Evolutionary conservation across 2,329 filamentous ascomycete genomes (phyloP), one percentile per base, ranked within the genome.

Genomic region (Neopestalotiopsis clavispora): DNA sequence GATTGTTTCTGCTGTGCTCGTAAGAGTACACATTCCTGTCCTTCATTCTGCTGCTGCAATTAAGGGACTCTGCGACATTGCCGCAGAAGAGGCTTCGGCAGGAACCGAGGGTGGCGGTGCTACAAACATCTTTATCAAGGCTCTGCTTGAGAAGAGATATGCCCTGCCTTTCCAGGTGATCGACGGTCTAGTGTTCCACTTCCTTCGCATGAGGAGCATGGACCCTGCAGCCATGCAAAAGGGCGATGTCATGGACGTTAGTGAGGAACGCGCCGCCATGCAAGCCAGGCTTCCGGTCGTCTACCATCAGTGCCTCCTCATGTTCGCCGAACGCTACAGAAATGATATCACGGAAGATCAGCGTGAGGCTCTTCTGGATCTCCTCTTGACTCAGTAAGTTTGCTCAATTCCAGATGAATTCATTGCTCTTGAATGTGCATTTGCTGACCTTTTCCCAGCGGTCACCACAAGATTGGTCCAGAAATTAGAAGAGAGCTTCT

Each of bases 291-390:
- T 98, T 72, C 96, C 97, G 0, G 94, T 99, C 7, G 90, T 99
- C 68, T 99, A 95, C 94, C 96, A 99, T 80, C 95, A 98, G 83
- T 94, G 92, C 74, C 84, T 99, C 38, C 83, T 99, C 67, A 92
- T 94, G 1, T 99, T 99, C 82, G 94, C 96, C 32, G 93, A 98
- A 82, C 87, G 95, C 68, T 99, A 98, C 82, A 91, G 94, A 77
- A 97, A 98, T 74, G 95, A 98, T 80, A 95, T 98, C 74, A 97
- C 94, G 1, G 95, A 98, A 79, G 95, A 98, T 74, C 95, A 97
- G 84, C 87, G 95, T 74, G 95, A 99, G 82, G 93, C 94, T 0
- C 82, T 99, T 65, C 84, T 99, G 5, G 96, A 99, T 82, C 82
- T 99, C 69, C 84, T 99, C 20, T 84, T 97, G 58, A 91, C 90